phyloP scores from a whole-genome alignment of 1,284 basidiomycete species.

The Schizophyllum commune region DNA sequence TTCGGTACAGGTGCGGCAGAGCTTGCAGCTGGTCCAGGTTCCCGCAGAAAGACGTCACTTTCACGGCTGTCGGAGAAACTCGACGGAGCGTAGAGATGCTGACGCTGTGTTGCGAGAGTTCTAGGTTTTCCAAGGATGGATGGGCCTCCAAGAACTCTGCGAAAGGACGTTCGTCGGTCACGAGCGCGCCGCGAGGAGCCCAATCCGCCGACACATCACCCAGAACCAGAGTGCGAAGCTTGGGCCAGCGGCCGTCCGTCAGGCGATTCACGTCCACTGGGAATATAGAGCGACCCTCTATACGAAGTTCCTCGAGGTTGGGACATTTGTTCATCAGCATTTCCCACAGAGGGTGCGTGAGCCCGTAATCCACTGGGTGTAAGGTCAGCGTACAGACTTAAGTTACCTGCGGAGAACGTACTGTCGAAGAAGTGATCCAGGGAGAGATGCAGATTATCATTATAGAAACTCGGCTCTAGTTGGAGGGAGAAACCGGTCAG shows the following conservation, averaged over 20 bases:
- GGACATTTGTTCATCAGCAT: constrained; percentile 60
- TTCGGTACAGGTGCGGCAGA: constrained; percentile 36
- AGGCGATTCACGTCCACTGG: constrained; percentile 34
- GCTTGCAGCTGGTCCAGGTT: constrained; percentile 57
- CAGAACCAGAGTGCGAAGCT: constrained; percentile 44
- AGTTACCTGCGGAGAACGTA: constrained; percentile 3
- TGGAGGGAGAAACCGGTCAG: constrained; percentile 52
- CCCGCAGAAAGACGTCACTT: constrained; percentile 49
- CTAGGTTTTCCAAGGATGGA: constrained; percentile 41
- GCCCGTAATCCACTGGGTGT: constrained; percentile 24
- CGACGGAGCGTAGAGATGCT: constrained; percentile 43
- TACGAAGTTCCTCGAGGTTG: constrained; percentile 50
- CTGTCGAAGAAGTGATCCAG: constrained; percentile 32
- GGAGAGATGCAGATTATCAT: constrained; percentile 43
- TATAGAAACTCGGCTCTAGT: constrained; percentile 54
- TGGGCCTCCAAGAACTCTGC: constrained; percentile 61
- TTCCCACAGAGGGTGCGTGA: constrained; percentile 47
- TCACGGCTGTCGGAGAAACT: constrained; percentile 38
- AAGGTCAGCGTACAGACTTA: background rate
- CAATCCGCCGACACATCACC: constrained; percentile 59
- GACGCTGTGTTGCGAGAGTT: constrained; percentile 48
- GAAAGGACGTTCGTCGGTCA: constrained; percentile 43
- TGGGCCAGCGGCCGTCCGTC: constrained; percentile 51
- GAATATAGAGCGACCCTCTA: constrained; percentile 48
- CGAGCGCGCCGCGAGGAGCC: constrained; percentile 26